Conservation (phyloP, 805 yeast species). For the Monosporozyma aquatica region DNA sequence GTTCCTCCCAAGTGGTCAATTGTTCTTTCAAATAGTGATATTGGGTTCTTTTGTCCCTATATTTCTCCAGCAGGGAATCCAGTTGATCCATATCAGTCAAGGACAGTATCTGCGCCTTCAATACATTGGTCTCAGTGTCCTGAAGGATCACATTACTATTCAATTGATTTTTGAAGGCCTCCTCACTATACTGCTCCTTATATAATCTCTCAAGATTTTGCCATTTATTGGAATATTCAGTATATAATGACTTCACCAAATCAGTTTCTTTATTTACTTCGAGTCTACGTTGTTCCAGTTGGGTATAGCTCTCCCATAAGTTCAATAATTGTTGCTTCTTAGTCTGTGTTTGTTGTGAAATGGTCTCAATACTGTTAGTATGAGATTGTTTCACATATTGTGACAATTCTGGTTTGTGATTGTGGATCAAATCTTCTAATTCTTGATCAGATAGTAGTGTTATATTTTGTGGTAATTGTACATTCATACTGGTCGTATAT, state of each 20-base stretch:
- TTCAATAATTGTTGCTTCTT: constrained; percentile 7
- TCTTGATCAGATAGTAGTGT: constrained; percentile 20
- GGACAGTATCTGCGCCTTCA: constrained; percentile 9
- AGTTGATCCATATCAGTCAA: constrained; percentile 23
- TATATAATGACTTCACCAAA: constrained; percentile 22
- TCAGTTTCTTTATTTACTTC: constrained; percentile 22
- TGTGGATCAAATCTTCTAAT: constrained; percentile 14
- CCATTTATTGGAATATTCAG: constrained; percentile 30
- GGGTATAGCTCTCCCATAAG: constrained; percentile 17
- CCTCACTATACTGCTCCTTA: constrained; percentile 33
- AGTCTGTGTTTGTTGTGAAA: constrained; percentile 8
- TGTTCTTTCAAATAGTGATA: constrained; percentile 42
- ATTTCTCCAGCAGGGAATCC: constrained; percentile 35
- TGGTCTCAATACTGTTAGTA: constrained; percentile 8
- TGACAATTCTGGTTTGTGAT: constrained; percentile 12
- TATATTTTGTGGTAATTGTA: constrained; percentile 18
- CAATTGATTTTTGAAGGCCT: constrained; percentile 28
- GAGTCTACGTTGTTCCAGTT: constrained; percentile 21
- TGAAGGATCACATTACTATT: constrained; percentile 27
- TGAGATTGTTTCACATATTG: constrained; percentile 20
- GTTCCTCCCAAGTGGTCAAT: constrained; percentile 35
- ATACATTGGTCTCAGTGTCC: constrained; percentile 16
- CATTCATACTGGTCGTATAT: background rate
- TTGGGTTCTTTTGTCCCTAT: constrained; percentile 33
- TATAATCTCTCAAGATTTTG: constrained; percentile 30